phyloP scores from a whole-genome alignment of 2,329 filamentous ascomycete genomes.

The Pseudogymnoascus sp. region DNA sequence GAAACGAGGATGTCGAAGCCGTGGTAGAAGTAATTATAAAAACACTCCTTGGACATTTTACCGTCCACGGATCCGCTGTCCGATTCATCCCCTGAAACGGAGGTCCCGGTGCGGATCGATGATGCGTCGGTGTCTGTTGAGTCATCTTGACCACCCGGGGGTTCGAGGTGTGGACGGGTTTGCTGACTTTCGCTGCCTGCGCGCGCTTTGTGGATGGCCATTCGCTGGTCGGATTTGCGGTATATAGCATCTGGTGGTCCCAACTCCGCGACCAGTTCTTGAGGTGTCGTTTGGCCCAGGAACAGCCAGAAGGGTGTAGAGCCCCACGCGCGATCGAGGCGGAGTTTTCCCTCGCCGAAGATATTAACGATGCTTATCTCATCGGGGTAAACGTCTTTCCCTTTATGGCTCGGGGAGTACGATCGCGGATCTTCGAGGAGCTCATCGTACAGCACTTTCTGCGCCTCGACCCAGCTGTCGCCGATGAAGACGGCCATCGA shows the following conservation, averaged over 20 bases:
- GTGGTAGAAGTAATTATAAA: conserved; percentile 96
- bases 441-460: conserved; percentile 70
- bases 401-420: conserved; percentile 57
- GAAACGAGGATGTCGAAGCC: conserved; percentile 94
- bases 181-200: conserved; percentile 43
- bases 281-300: conserved; percentile 81
- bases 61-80: conserved; percentile 51
- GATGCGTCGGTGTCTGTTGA: conserved; percentile 64
- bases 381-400: conserved; percentile 75
- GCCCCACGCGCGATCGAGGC: conserved; percentile 68
- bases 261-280: conserved; percentile 84
- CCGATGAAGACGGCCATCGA: conserved; percentile 91
- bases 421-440: conserved; percentile 68
- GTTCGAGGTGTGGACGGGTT: conserved; percentile 24
- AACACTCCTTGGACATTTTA: conserved; percentile 65
- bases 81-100: conserved; percentile 60
- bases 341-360: conserved; percentile 70
- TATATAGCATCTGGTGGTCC: conserved; percentile 93
- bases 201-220: conserved; percentile 73
- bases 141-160: conserved; percentile 42
- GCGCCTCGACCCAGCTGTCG: conserved; percentile 80
- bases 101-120: conserved; percentile 60
- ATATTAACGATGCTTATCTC: conserved; percentile 79
- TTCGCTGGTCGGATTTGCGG: conserved; percentile 79
- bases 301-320: conserved; percentile 62